phyloP scores from a whole-genome alignment of 2,329 filamentous ascomycete species.

The Botrytis fabae region DNA sequence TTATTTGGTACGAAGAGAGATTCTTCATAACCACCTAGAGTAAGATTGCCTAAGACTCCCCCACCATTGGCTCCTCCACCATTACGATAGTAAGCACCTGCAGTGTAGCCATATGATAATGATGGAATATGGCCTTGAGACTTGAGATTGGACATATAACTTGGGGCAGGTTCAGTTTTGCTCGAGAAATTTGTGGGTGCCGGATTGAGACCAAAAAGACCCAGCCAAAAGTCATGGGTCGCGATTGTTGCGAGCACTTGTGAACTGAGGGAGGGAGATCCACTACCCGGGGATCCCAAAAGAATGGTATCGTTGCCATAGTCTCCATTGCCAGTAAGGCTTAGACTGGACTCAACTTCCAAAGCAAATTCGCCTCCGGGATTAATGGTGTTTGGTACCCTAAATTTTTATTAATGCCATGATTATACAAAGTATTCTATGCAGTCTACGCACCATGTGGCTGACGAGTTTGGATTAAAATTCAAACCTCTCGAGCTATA shows the following conservation, averaged over 20 bases:
- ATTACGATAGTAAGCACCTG: conserved; percentile 45
- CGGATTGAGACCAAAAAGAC: conserved; percentile 35
- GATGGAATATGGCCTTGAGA: conserved; percentile 44
- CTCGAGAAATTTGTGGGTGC: conserved; percentile 30
- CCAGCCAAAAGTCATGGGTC: conserved; percentile 35
- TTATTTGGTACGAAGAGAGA: conserved; percentile 45
- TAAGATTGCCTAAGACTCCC: conserved; percentile 33
- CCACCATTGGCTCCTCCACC: conserved; percentile 18
- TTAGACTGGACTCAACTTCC: conserved; percentile 28
- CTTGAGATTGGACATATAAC: conserved; percentile 44
- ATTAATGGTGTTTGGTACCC: conserved; percentile 29
- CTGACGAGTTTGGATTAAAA: conserved; percentile 43
- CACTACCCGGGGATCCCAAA: conserved; percentile 25
- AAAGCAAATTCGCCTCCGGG: conserved; percentile 29
- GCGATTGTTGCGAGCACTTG: conserved; percentile 40
- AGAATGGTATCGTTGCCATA: conserved; percentile 36
- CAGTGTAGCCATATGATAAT: conserved; percentile 48
- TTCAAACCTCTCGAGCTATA: conserved; percentile 42
- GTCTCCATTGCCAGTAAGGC: conserved; percentile 25
- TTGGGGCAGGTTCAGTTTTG: conserved; percentile 32
- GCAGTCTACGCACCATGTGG: conserved; percentile 40
- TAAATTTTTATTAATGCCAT: conserved; percentile 18
- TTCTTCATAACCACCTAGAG: conserved; percentile 44
- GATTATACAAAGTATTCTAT: background rate
- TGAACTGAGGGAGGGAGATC: conserved; percentile 26